These are phyloP conservation scores for Lodderomyces pseudojiufengensis DNA, from an alignment of 1,139 yeast genomes.

Conservation along the genomic window DNA sequence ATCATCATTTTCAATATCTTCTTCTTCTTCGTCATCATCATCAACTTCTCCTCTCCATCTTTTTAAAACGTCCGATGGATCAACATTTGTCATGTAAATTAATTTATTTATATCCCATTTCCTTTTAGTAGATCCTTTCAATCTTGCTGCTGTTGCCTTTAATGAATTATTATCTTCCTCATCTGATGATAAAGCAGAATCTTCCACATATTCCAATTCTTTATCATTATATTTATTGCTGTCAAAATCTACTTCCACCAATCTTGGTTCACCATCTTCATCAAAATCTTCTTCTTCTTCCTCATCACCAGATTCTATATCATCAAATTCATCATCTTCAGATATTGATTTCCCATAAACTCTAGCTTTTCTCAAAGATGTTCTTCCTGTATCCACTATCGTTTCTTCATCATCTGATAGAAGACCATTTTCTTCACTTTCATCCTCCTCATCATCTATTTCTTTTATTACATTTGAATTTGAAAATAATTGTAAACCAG, in stretches of 20 bases:
- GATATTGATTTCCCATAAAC: constrained; percentile 51
- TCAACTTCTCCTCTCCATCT: constrained; percentile 63
- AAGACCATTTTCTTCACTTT: constrained; percentile 17
- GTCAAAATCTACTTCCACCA: constrained; percentile 51
- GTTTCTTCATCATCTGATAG: constrained; percentile 26
- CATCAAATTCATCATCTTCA: constrained; percentile 50
- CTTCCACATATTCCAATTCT: constrained; percentile 51
- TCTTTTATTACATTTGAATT: constrained; percentile 43
- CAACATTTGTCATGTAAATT: constrained; percentile 70
- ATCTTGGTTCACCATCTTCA: constrained; percentile 29
- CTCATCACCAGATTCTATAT: constrained; percentile 28
- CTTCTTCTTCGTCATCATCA: constrained; percentile 45
- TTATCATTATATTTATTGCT: constrained; percentile 36
- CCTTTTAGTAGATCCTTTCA: constrained; percentile 39
- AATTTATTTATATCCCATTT: constrained; percentile 80
- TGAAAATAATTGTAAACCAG: constrained; percentile 72
- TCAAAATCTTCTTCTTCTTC: constrained; percentile 38
- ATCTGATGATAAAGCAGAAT: constrained; percentile 41
- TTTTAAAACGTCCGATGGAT: constrained; percentile 68
- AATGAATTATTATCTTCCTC: constrained; percentile 31
- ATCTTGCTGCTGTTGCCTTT: constrained; percentile 43
- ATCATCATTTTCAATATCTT: constrained; percentile 51
- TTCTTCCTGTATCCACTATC: constrained; percentile 50
- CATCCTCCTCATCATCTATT: constrained; percentile 28
- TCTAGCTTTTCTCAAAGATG: constrained; percentile 55